These are phyloP conservation scores for Adansonia grandidieri DNA, from an alignment of 441 rosid genomes.

Conservation along the genomic window DNA sequence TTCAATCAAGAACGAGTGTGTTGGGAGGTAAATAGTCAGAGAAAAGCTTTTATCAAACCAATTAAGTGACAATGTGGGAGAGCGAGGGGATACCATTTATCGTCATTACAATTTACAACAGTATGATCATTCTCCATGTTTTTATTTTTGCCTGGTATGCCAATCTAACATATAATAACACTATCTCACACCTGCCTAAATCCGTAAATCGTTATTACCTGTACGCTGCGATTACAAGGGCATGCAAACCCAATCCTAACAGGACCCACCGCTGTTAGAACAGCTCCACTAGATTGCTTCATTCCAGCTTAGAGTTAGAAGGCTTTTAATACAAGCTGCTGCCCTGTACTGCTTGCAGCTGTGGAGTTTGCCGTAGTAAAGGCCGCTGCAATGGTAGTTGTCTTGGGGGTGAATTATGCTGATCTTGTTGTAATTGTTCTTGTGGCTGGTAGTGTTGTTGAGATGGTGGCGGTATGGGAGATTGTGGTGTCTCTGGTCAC, in stretches of 20 bases:
- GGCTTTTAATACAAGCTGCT: slow-evolving; percentile 59
- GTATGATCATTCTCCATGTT: neutral
- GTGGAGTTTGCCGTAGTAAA: slow-evolving; percentile 53
- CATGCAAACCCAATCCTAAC: slow-evolving; percentile 56
- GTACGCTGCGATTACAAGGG: slow-evolving; percentile 73
- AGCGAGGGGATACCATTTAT: neutral
- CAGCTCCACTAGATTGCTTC: slow-evolving; percentile 49
- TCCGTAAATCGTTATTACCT: slow-evolving; percentile 49
- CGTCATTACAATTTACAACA: neutral
- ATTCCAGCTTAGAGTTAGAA: slow-evolving; percentile 68
- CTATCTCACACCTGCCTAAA: neutral
- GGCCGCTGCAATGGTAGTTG: slow-evolving; percentile 51
- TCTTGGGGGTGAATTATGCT: slow-evolving; percentile 51
- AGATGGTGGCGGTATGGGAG: slow-evolving; percentile 45
- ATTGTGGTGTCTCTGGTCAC: slow-evolving; percentile 47
- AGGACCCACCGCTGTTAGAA: slow-evolving; percentile 50
- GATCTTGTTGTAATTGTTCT: slow-evolving; percentile 62
- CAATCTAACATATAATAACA: neutral
- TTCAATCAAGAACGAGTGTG: neutral
- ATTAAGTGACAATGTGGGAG: neutral
- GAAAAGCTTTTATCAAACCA: slow-evolving; percentile 6
- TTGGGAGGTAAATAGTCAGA: slow-evolving; percentile 2
- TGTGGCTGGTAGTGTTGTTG: slow-evolving; percentile 59
- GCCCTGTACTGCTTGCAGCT: slow-evolving; percentile 64
- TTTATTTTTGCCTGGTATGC: slow-evolving; percentile 1